Conservation (phyloP, 1,284 basidiomycete genomes). For the Volvariella surrecta region DNA sequence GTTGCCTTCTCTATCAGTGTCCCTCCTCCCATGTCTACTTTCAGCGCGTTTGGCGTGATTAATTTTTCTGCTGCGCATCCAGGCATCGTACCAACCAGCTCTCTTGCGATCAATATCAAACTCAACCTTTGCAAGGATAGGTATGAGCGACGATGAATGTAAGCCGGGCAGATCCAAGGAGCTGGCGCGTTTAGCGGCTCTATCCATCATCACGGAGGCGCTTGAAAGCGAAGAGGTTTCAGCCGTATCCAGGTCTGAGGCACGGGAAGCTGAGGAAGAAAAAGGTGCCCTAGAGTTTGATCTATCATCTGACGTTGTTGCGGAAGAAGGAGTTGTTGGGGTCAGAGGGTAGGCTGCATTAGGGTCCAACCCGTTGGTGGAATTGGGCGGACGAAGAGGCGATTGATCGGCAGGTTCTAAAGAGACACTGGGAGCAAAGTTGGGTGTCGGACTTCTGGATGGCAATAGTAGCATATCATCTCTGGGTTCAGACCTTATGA, state of each 20-base stretch:
- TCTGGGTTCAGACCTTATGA: conserved; percentile 53
- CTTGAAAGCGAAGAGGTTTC: conserved; percentile 37
- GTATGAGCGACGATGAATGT: conserved; percentile 53
- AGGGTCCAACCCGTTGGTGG: conserved; percentile 28
- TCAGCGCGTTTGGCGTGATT: conserved; percentile 49
- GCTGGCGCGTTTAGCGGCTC: conserved; percentile 32
- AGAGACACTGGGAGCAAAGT: conserved; percentile 35
- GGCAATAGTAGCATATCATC: conserved; percentile 37
- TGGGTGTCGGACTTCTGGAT: conserved; percentile 30
- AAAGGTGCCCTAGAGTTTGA: conserved; percentile 30
- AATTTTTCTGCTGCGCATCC: conserved; percentile 55
- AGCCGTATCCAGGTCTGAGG: conserved; percentile 44
- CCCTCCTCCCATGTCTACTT: conserved; percentile 23
- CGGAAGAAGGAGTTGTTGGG: conserved; percentile 47
- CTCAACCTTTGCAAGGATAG: conserved; percentile 81
- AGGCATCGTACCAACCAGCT: conserved; percentile 76
- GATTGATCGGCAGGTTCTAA: conserved; percentile 31
- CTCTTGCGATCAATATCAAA: conserved; percentile 74
- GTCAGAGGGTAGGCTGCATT: conserved; percentile 29
- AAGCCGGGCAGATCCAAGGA: conserved; percentile 60
- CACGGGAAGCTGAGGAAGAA: conserved; percentile 25
- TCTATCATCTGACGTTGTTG: conserved; percentile 33
- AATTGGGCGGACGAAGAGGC: conserved; percentile 40
- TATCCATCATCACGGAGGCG: conserved; percentile 19
- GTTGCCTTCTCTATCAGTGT: conserved; percentile 12